phyloP scores from a whole-genome alignment of 176 grass and related monocot species.

The Dactylis glomerata region DNA sequence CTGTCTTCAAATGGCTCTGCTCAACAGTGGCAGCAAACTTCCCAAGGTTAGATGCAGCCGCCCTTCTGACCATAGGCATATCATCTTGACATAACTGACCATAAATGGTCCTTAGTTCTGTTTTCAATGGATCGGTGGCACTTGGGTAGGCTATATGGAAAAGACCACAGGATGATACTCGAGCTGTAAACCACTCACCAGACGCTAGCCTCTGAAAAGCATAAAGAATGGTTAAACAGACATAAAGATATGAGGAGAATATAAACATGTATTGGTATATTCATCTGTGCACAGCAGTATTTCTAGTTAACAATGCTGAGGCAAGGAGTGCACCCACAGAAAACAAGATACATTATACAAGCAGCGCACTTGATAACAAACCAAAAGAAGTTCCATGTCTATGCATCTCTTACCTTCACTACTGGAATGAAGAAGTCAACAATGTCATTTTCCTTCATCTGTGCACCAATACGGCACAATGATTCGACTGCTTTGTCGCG shows the following conservation, averaged over 20 bases:
- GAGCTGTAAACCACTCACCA: constrained; percentile 86
- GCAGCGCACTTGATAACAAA: background rate
- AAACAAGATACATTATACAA: background rate
- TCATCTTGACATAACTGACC: constrained; percentile 92
- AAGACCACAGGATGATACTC: constrained; percentile 86
- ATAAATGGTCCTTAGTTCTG: constrained; percentile 73
- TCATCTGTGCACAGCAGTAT: background rate
- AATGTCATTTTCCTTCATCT: constrained; percentile 86
- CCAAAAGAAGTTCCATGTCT: background rate
- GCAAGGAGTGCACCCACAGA: background rate
- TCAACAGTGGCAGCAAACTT: constrained; percentile 87
- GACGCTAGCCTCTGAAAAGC: constrained; percentile 59
- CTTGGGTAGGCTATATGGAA: constrained; percentile 87
- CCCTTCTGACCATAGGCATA: constrained; percentile 96
- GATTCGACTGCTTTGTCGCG: constrained; percentile 89
- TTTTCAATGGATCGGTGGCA: constrained; percentile 64
- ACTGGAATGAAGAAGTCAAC: constrained; percentile 67
- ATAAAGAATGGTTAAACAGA: background rate
- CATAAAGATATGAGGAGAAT: background rate
- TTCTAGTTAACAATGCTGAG: background rate
- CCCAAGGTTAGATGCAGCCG: constrained; percentile 84
- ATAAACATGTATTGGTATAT: background rate
- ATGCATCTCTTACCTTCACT: constrained; percentile 49
- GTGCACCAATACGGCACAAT: constrained; percentile 78
- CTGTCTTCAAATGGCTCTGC: constrained; percentile 61